These are phyloP conservation scores for Chaetomium sp. DNA, from an alignment of 2,329 filamentous ascomycete genomes.

Conservation along the genomic window DNA sequence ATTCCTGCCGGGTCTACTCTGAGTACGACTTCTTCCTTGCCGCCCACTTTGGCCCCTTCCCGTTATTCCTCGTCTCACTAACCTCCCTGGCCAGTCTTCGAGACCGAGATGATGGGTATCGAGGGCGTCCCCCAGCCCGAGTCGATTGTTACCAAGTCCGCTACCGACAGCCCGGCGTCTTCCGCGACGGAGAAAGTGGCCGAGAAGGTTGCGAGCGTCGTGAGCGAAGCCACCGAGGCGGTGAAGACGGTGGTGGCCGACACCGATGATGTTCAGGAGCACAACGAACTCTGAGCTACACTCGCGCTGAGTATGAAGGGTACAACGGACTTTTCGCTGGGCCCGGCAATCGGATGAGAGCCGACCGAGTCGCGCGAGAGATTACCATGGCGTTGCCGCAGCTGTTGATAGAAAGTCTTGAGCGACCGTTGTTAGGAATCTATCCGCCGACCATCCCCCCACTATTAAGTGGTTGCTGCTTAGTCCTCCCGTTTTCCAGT, in stretches of 20 bases:
- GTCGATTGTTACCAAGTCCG: conserved; percentile 47
- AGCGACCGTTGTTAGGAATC: neutral
- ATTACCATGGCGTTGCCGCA: neutral
- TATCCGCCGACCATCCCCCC: neutral
- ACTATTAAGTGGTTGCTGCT: neutral
- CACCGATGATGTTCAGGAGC: conserved; percentile 58
- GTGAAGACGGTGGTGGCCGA: conserved; percentile 56
- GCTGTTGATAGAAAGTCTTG: neutral
- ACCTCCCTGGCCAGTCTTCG: conserved; percentile 67
- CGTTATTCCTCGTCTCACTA: conserved; percentile 15
- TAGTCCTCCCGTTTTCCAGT: neutral
- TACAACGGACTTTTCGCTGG: neutral
- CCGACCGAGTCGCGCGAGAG: no score
- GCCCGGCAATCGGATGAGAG: conserved; percentile 16
- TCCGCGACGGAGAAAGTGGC: conserved; percentile 42
- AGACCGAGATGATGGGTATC: conserved; percentile 87
- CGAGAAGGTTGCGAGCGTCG: conserved; percentile 51
- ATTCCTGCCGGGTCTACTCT: conserved; percentile 82
- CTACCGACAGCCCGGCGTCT: conserved; percentile 37
- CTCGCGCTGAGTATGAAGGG: neutral
- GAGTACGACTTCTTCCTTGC: conserved; percentile 49
- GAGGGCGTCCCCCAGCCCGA: conserved; percentile 65
- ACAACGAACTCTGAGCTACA: conserved; percentile 58
- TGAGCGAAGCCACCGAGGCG: conserved; percentile 53
- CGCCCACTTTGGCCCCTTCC: neutral